These are phyloP conservation scores for Trichoderma hamatum DNA, from an alignment of 2,329 filamentous ascomycete species.

Conservation along the genomic window DNA sequence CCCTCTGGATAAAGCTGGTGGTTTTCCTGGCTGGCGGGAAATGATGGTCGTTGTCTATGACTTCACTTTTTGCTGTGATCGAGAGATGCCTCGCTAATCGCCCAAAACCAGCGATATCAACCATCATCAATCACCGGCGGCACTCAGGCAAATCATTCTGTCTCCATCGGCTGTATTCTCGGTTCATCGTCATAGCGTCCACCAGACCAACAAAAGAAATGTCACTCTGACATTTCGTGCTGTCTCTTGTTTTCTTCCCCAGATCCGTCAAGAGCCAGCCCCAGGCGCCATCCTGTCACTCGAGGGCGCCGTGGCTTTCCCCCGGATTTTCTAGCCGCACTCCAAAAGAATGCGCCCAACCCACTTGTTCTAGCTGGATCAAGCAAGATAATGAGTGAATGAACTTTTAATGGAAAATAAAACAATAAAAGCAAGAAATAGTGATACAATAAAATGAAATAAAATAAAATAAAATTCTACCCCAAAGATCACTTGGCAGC, in stretches of 20 bases:
- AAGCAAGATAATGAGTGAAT: background rate
- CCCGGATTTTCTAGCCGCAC: background rate
- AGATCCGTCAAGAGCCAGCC: background rate
- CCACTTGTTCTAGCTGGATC: background rate
- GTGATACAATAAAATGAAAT: background rate
- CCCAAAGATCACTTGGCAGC: background rate
- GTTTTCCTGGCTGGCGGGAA: background rate
- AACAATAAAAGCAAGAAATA: background rate
- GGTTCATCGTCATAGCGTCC: background rate
- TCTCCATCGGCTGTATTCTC: slow-evolving; percentile 4
- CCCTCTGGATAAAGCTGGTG: background rate
- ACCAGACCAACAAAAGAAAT: background rate
- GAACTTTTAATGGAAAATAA: background rate
- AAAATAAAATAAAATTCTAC: background rate
- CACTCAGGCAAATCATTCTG: background rate
- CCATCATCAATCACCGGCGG: background rate
- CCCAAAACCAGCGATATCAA: background rate
- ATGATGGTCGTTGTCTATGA: slow-evolving; percentile 13
- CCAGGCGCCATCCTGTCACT: background rate
- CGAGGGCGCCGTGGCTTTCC: background rate
- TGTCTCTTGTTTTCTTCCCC: background rate
- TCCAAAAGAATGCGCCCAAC: background rate
- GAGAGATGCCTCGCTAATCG: background rate
- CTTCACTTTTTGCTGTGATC: slow-evolving; percentile 16
- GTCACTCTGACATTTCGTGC: background rate